A percentile compares a stretch with the other conserved stretches of the same genome.
phyloP scores from a whole-genome alignment of 768 basidiomycete genomes.

The Astraeus odoratus region DNA sequence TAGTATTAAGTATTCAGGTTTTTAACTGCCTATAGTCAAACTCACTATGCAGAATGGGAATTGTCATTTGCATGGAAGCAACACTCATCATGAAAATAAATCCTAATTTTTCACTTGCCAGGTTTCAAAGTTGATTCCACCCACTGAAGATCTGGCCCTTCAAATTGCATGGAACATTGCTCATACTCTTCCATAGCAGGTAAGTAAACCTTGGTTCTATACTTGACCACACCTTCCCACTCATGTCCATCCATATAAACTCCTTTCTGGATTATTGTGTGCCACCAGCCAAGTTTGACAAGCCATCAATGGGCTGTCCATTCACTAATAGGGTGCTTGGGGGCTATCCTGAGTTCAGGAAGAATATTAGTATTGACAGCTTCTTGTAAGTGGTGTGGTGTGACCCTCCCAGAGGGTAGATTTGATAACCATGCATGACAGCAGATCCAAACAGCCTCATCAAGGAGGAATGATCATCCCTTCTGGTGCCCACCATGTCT shows the following conservation, averaged over 20 bases:
- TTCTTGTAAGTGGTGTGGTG: background rate
- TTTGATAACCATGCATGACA: background rate
- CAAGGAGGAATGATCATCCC: background rate
- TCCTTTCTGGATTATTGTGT: conserved; percentile 3
- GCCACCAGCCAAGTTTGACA: conserved; percentile 9
- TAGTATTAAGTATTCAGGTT: background rate
- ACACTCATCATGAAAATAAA: conserved; percentile 2
- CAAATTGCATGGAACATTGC: background rate
- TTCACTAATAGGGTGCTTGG: background rate
- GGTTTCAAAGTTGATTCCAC: background rate
- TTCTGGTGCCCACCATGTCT: conserved; percentile 18
- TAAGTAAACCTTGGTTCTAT: background rate
- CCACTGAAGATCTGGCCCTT: background rate
- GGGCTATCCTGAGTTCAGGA: background rate
- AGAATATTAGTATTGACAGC: background rate
- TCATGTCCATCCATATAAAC: conserved; percentile 16
- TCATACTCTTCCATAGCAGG: background rate
- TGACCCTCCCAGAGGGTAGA: background rate
- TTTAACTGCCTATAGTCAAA: background rate
- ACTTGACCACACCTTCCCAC: background rate
- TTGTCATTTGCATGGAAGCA: conserved; percentile 23
- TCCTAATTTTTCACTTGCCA: background rate
- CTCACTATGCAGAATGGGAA: conserved; percentile 15
- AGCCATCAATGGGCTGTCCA: background rate
- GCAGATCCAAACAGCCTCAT: background rate